Base-by-base conservation (phyloP, 129 eudicot genomes). In the Scalesia atractyloides region DNA sequence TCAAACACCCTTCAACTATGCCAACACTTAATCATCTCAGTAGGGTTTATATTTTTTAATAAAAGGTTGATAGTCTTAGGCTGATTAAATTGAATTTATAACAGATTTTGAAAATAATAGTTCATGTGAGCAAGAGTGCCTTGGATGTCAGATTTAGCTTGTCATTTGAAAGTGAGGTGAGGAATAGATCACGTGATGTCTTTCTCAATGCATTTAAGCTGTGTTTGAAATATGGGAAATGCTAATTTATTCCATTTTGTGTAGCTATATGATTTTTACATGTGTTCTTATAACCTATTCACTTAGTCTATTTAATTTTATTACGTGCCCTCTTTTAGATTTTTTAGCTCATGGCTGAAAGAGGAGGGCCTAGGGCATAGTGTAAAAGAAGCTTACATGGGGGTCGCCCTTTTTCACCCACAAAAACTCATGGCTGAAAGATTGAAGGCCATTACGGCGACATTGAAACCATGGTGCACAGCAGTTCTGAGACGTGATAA, bases 121-220 rank as follows among this genome's bases (percentile, higher is more conserved):
- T 62, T 63, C 30, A 16, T 13, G 68, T 36, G 68, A 63, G 13
- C 12, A 65, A 54, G 3, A 43, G 52, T 65, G 53, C 52, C 18
- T 41, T 65, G 11, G 44, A 65, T 65, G 12, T 43, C 70, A 65
- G 18, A 65, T 65, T 53, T 65, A 65, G n/a, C 54, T 17, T 65
- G 41, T 41, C 16, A 34, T 34, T 64, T 37, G 68, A 64, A 64
- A 62, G 47, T 7, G 12, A 7, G 19, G 34, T 62, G 9, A 33
- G 11, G 24, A 52, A 16, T 22, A 5, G 33, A 57, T 34, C 22
- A 7, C 37, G 37, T 51, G 11, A 54, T 19, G 61, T 18, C 30
- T 54, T 54, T 54, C 61, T 19, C 61, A 54, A 9, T 7, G 33
- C 33, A 54, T 54, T 11, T 54, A 4, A 14, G 14, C 1, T 49